phyloP scores from a whole-genome alignment of 140 eudicot species.

The Senecio squalidus region DNA sequence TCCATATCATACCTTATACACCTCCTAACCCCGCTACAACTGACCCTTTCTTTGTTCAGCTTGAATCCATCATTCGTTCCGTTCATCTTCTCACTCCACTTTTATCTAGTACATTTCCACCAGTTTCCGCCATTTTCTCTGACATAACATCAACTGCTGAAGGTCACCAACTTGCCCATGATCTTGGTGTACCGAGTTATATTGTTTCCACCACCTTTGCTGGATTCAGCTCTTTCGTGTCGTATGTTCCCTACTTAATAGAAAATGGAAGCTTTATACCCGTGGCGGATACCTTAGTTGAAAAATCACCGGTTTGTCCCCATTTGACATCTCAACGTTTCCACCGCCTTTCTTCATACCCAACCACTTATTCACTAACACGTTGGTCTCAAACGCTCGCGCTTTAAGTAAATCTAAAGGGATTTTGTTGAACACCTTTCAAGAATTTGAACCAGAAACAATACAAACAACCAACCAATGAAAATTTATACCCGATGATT shows the following conservation, averaged over 20 bases:
- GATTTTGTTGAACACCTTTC: slow-evolving; percentile 36
- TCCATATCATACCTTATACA: slow-evolving; percentile 33
- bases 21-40: slow-evolving; percentile 15
- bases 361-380: slow-evolving; percentile 25
- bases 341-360: slow-evolving; percentile 46
- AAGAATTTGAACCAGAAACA: slow-evolving; percentile 35
- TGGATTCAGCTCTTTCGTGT: slow-evolving; percentile 37
- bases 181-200: slow-evolving; percentile 27
- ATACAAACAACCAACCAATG: slow-evolving; percentile 33
- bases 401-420: slow-evolving; percentile 24
- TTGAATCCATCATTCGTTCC: slow-evolving; percentile 43
- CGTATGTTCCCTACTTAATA: slow-evolving; percentile 14
- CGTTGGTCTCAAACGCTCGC: slow-evolving; percentile 13
- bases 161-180: slow-evolving; percentile 16
- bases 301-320: slow-evolving; percentile 12
- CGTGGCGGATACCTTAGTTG: background rate
- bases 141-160: slow-evolving; percentile 33
- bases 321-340: slow-evolving; percentile 25
- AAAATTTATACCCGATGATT: background rate
- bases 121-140: slow-evolving; percentile 40
- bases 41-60: slow-evolving; percentile 47
- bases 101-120: slow-evolving; percentile 44
- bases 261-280: background rate
- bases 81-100: slow-evolving; percentile 37
- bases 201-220: slow-evolving; percentile 42